Evolutionary conservation across 139 green algal genomes (phyloP).

Genomic region (Chlorella sp.): DNA sequence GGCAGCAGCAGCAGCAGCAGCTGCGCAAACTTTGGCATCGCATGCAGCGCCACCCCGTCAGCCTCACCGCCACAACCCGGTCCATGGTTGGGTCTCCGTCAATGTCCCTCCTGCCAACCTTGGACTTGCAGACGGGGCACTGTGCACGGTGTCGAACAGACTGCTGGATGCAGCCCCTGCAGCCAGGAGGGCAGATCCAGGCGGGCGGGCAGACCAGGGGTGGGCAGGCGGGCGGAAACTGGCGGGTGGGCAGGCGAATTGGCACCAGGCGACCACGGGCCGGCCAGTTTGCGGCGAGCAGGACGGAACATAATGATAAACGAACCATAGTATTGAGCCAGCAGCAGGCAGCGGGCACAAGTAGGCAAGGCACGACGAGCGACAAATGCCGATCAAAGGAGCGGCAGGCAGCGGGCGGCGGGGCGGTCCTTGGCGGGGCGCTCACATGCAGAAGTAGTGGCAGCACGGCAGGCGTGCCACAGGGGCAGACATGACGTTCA

Average conservation of each 20-base stretch:
- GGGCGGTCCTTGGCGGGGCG: background rate
- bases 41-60: no score
- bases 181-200: background rate
- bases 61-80: constrained; percentile 14
- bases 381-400: background rate
- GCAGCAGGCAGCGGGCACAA: background rate
- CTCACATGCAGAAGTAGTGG: constrained; percentile 68
- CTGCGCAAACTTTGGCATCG: background rate
- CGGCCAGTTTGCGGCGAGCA: no score
- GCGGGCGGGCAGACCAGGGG: background rate
- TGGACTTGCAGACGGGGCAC: constrained; percentile 53
- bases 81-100: constrained; percentile 48
- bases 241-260: background rate
- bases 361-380: background rate
- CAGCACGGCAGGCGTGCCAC: constrained; percentile 54
- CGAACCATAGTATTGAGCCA: background rate
- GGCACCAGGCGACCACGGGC: no score
- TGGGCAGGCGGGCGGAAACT: background rate
- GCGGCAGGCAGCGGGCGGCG: background rate
- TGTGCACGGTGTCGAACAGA: constrained; percentile 28
- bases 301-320: background rate
- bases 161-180: constrained; percentile 50
- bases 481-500: constrained; percentile 38
- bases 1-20: background rate
- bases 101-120: constrained; percentile 39